Percentiles rank a stretch among this genome's conserved stretches.
phyloP scores from a whole-genome alignment of 345 rosid species.

The Schrenkiella parvula region DNA sequence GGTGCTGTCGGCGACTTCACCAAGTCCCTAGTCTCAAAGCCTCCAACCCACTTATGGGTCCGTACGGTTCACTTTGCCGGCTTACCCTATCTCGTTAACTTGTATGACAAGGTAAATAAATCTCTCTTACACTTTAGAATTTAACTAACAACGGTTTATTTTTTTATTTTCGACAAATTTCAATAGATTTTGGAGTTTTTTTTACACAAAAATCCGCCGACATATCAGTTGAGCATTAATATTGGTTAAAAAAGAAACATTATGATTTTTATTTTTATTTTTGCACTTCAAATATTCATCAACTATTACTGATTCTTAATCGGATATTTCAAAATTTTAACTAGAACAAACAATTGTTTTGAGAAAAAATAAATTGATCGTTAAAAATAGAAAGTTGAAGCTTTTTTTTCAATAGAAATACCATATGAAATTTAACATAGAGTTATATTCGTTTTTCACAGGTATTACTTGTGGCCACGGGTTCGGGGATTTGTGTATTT shows the following conservation, averaged over 20 bases:
- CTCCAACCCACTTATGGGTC: conserved; percentile 80
- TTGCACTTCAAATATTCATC: too few species aligned
- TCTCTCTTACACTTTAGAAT: not conserved
- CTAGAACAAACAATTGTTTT: too few species aligned
- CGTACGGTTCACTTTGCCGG: conserved; percentile 75
- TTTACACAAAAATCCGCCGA: not conserved
- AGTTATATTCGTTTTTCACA: not conserved
- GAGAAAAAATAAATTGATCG: too few species aligned
- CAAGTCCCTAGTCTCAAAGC: conserved; percentile 52
- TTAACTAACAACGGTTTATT: too few species aligned
- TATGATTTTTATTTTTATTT: too few species aligned
- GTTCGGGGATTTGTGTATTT: conserved; percentile 83
- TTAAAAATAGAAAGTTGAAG: too few species aligned
- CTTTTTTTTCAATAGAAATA: not conserved
- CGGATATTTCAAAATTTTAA: too few species aligned
- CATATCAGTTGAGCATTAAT: too few species aligned
- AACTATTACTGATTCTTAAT: too few species aligned
- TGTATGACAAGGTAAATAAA: conserved; percentile 56
- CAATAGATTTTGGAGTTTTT: too few species aligned
- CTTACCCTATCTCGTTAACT: conserved; percentile 66
- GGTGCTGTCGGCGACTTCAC: conserved; percentile 93
- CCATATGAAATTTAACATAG: not conserved
- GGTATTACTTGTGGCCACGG: conserved; percentile 70
- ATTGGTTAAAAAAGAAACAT: too few species aligned
- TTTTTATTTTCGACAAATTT: too few species aligned